A percentile compares a stretch with the other conserved stretches of the same genome.
Conservation (phyloP, 371 early-diverging fungal genomes). For the Blakeslea trispora region DNA sequence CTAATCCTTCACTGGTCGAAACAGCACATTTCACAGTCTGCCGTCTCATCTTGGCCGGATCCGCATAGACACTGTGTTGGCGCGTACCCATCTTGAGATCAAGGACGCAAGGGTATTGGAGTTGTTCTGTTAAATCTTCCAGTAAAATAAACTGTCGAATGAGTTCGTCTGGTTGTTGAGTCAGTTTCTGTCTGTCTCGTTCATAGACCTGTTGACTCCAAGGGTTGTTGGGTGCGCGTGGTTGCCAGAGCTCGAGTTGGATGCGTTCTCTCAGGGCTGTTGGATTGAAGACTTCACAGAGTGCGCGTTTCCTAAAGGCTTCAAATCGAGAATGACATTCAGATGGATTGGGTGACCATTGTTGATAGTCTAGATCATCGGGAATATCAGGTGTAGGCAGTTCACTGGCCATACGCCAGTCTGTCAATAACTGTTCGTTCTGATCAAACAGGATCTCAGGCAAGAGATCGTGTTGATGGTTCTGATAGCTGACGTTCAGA, state of each 20-base stretch:
- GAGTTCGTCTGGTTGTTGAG: slow-evolving; percentile 17
- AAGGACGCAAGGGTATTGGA: slow-evolving; percentile 84
- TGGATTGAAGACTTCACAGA: slow-evolving; percentile 71
- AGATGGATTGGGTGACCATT: slow-evolving; percentile 26
- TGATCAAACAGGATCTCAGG: slow-evolving; percentile 74
- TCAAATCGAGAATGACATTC: slow-evolving; percentile 19
- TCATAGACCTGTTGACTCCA: slow-evolving; percentile 28
- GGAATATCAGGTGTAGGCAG: slow-evolving; percentile 4
- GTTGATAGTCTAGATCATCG: slow-evolving; percentile 31
- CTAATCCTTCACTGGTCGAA: slow-evolving; percentile 82
- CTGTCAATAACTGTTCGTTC: slow-evolving; percentile 71
- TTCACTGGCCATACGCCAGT: slow-evolving; percentile 35
- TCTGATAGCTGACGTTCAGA: slow-evolving; percentile 25
- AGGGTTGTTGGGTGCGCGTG: slow-evolving; percentile 17
- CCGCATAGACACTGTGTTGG: slow-evolving; percentile 86
- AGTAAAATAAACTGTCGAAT: slow-evolving; percentile 74
- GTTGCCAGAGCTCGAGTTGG: slow-evolving; percentile 22
- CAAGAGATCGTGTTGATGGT: slow-evolving; percentile 12
- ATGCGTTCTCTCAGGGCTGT: slow-evolving; percentile 56
- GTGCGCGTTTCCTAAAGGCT: slow-evolving; percentile 62
- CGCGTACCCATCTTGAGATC: slow-evolving; percentile 96
- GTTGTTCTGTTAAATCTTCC: slow-evolving; percentile 85
- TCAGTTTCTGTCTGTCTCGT: slow-evolving; percentile 13
- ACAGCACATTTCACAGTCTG: slow-evolving; percentile 84
- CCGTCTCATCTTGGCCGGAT: slow-evolving; percentile 69